Percentiles rank a stretch among this genome's conserved stretches.
These are phyloP conservation scores for Trifolium pratense DNA, from an alignment of 306 rosid genomes.

Conservation along the genomic window DNA sequence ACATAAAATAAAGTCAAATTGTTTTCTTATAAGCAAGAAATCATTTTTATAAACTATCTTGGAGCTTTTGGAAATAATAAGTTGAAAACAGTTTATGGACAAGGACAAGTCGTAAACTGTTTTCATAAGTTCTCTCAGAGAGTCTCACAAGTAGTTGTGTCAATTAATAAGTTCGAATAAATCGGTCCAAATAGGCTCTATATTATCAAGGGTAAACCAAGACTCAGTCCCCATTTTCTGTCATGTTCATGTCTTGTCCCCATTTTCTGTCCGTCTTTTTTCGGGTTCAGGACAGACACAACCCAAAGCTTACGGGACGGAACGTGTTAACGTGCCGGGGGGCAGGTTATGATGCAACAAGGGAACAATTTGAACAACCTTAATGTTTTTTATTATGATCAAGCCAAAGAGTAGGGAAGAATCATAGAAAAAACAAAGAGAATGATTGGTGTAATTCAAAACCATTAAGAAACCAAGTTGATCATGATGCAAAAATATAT, in stretches of 20 bases:
- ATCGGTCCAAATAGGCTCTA: not conserved
- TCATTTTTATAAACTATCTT: not conserved
- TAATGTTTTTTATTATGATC: constrained; percentile 15
- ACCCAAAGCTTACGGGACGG: too few species aligned
- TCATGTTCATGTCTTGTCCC: too few species aligned
- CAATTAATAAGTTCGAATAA: not conserved
- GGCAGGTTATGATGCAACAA: not conserved
- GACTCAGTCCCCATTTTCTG: too few species aligned
- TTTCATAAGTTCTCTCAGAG: not conserved
- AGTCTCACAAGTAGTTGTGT: not conserved
- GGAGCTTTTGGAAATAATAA: not conserved
- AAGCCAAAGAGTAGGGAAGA: constrained; percentile 8
- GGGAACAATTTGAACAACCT: constrained; percentile 29
- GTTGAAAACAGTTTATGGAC: not conserved
- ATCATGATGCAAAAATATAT: not conserved
- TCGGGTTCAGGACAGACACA: too few species aligned
- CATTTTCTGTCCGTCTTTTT: too few species aligned
- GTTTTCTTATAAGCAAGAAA: not conserved
- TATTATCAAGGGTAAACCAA: too few species aligned
- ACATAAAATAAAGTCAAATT: not conserved
- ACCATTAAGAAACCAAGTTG: not conserved
- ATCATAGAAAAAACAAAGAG: constrained; percentile 1
- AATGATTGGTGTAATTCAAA: not conserved
- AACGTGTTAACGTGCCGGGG: too few species aligned
- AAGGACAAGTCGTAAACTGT: not conserved